Conservation (phyloP, 129 eudicot species). For the Centaurea solstitialis region DNA sequence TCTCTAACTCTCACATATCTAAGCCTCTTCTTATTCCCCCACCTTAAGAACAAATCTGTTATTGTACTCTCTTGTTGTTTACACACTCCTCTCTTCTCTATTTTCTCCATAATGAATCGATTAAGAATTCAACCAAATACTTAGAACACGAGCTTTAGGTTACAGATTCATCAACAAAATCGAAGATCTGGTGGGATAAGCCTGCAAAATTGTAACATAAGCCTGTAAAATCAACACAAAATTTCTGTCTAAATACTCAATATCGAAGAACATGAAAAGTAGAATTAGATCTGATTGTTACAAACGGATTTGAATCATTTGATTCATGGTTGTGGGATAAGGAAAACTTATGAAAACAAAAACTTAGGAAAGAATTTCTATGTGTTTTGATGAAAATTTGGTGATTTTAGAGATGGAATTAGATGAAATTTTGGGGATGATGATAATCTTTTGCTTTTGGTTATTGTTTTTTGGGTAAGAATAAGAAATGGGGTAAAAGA, state of each 20-base stretch:
- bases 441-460: too few species aligned
- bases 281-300: slow-evolving; percentile 11
- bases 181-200: slow-evolving; percentile 28
- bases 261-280: background rate
- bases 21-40: slow-evolving; percentile 61
- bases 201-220: slow-evolving; percentile 2
- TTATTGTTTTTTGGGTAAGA: too few species aligned
- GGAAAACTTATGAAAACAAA: background rate
- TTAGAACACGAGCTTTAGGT: background rate
- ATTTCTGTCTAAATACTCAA: background rate
- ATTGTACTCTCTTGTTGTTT: slow-evolving; percentile 35
- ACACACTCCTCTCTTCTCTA: slow-evolving; percentile 32
- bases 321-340: background rate
- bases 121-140: background rate
- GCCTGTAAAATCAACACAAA: slow-evolving; percentile 25
- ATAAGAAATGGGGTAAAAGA: too few species aligned
- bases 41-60: slow-evolving; percentile 58
- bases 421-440: too few species aligned
- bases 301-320: background rate
- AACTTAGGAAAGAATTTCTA: too few species aligned
- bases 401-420: too few species aligned
- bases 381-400: too few species aligned
- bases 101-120: slow-evolving; percentile 48
- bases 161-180: background rate
- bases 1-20: too few species aligned